These are phyloP conservation scores for Neonectria faginata DNA, from an alignment of 2,329 filamentous ascomycete species.

Conservation along the genomic window DNA sequence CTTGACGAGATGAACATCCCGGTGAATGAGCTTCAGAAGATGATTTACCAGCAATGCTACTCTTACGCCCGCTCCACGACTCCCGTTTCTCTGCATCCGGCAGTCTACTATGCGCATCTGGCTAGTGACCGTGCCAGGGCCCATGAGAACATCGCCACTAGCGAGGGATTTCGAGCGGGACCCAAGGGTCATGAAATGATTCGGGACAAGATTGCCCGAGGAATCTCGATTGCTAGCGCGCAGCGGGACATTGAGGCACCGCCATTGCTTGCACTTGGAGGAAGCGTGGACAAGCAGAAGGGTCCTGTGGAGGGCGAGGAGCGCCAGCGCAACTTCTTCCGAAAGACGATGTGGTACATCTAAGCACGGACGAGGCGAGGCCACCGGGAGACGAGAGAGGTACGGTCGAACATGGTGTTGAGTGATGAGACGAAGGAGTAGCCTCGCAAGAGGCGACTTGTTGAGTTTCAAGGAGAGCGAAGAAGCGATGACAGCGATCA, in stretches of 20 bases:
- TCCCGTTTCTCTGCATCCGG: slow-evolving; percentile 87
- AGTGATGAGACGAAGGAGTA: background rate
- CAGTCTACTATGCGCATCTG: slow-evolving; percentile 96
- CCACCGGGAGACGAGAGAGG: background rate
- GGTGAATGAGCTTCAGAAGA: slow-evolving; percentile 79
- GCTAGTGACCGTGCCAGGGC: slow-evolving; percentile 82
- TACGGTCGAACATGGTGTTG: background rate
- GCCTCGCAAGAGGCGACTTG: background rate
- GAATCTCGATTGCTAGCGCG: slow-evolving; percentile 43
- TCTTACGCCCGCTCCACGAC: slow-evolving; percentile 94
- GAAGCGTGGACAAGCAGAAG: slow-evolving; percentile 33
- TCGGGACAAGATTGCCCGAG: slow-evolving; percentile 55
- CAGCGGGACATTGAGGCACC: slow-evolving; percentile 46
- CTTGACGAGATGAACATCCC: slow-evolving; percentile 80
- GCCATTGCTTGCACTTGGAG: slow-evolving; percentile 49
- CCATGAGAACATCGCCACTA: slow-evolving; percentile 70
- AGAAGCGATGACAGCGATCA: slow-evolving; percentile 6
- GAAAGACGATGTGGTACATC: slow-evolving; percentile 60
- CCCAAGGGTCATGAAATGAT: slow-evolving; percentile 58
- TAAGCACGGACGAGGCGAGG: slow-evolving; percentile 36
- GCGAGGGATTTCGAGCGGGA: slow-evolving; percentile 57
- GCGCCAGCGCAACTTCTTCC: slow-evolving; percentile 52
- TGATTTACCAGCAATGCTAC: slow-evolving; percentile 96
- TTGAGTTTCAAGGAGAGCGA: background rate
- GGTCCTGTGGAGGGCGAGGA: slow-evolving; percentile 46